Conservation (phyloP, 768 basidiomycete species). For the Pisolithus tinctorius region DNA sequence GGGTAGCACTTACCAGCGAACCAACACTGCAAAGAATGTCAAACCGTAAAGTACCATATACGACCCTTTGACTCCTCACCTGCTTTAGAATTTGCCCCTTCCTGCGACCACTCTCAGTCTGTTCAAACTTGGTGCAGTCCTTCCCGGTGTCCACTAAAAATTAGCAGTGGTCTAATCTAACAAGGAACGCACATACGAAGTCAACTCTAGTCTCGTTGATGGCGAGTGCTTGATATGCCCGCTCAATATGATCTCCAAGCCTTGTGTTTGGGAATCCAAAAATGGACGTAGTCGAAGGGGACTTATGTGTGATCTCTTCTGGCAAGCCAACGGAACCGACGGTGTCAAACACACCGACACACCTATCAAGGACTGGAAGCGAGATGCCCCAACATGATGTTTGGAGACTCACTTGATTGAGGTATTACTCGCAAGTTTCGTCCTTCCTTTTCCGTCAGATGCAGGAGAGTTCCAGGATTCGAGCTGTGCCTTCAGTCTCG, state of each 20-base stretch:
- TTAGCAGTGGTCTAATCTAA: neutral
- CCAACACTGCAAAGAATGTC: constrained; percentile 48
- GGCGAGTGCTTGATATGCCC: constrained; percentile 65
- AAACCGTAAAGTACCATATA: neutral
- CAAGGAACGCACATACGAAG: constrained; percentile 42
- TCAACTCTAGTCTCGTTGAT: constrained; percentile 61
- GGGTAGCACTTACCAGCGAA: constrained; percentile 46
- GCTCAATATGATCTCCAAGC: constrained; percentile 57
- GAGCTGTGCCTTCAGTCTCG: constrained; percentile 36
- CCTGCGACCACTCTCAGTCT: constrained; percentile 41
- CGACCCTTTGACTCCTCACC: constrained; percentile 26
- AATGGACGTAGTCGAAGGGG: constrained; percentile 38
- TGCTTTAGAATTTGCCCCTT: constrained; percentile 60
- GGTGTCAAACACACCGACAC: constrained; percentile 72
- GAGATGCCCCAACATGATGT: neutral
- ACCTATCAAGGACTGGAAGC: constrained; percentile 30
- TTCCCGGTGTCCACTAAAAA: constrained; percentile 17
- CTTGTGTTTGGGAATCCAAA: constrained; percentile 60
- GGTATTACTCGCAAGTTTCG: constrained; percentile 34
- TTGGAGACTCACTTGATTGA: constrained; percentile 48
- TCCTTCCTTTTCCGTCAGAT: constrained; percentile 49
- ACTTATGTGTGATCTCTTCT: constrained; percentile 48
- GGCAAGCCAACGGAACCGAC: constrained; percentile 70
- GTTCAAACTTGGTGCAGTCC: constrained; percentile 59
- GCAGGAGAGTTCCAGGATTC: constrained; percentile 46